Conservation (phyloP, 2,329 filamentous ascomycete genomes). For the Neofusicoccum kwambonambiense region DNA sequence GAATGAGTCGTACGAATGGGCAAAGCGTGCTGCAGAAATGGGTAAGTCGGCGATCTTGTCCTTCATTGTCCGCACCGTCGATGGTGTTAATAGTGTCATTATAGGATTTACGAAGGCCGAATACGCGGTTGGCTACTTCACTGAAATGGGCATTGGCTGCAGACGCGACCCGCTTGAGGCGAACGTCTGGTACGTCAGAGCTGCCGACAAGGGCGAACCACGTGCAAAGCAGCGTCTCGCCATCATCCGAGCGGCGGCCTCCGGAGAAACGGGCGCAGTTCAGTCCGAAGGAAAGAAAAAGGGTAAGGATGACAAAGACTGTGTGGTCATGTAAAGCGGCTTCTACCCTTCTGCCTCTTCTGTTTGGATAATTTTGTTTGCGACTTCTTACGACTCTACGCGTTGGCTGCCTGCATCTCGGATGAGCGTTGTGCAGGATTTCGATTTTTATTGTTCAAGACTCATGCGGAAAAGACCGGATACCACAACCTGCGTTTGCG, state of each 20-base stretch:
- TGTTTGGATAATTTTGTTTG: background rate
- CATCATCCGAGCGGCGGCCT: constrained; percentile 80
- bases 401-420: background rate
- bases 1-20: constrained; percentile 95
- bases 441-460: background rate
- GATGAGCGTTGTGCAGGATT: background rate
- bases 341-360: background rate
- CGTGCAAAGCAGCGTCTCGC: constrained; percentile 82
- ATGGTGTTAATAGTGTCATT: background rate
- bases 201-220: constrained; percentile 87
- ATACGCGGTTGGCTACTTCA: constrained; percentile 95
- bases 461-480: background rate
- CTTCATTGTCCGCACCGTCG: background rate
- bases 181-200: constrained; percentile 97
- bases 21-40: constrained; percentile 76
- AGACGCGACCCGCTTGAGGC: constrained; percentile 92
- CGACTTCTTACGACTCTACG: background rate
- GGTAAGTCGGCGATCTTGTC: constrained; percentile 59
- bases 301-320: constrained; percentile 34
- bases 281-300: constrained; percentile 33
- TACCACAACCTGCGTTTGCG: background rate
- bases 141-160: constrained; percentile 96
- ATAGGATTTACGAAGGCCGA: constrained; percentile 69
- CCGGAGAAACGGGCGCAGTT: constrained; percentile 42
- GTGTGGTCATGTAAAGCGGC: constrained; percentile 34